Percentiles rank a stretch among this genome's conserved stretches.
Evolutionary conservation across 2,329 filamentous ascomycete species (phyloP).

Genomic region (Colletotrichum spinosum): DNA sequence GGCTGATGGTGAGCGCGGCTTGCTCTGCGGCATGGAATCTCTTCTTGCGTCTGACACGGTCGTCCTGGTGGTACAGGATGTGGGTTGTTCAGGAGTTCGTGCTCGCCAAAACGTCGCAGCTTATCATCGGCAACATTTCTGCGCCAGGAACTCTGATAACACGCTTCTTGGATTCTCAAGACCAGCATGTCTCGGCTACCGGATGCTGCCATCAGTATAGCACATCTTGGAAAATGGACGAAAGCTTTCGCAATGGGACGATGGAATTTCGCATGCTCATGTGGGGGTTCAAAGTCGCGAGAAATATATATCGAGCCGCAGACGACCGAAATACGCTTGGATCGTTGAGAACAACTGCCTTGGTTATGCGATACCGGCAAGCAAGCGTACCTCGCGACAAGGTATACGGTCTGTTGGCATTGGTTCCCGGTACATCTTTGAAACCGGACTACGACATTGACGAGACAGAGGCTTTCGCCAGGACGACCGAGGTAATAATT

Average conservation of each 20-base stretch:
- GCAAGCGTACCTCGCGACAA: background rate
- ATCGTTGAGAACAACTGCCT: background rate
- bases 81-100: slow-evolving; percentile 9
- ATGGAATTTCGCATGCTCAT: too few species aligned
- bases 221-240: background rate
- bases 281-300: background rate
- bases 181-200: background rate
- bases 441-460: background rate
- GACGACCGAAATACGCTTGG: background rate
- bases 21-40: background rate
- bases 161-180: background rate
- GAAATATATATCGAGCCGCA: background rate
- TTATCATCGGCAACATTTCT: background rate
- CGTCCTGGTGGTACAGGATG: background rate
- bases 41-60: background rate
- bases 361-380: background rate
- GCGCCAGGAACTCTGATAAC: background rate
- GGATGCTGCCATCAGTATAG: background rate
- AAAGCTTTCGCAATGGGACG: too few species aligned
- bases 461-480: background rate
- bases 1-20: background rate
- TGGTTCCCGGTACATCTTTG: background rate
- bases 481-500: background rate
- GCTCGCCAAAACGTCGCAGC: slow-evolving; percentile 43
- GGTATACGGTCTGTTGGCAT: background rate